Evolutionary conservation across 2,329 filamentous ascomycete genomes (phyloP).

Genomic region (Leptographium galeiforme): DNA sequence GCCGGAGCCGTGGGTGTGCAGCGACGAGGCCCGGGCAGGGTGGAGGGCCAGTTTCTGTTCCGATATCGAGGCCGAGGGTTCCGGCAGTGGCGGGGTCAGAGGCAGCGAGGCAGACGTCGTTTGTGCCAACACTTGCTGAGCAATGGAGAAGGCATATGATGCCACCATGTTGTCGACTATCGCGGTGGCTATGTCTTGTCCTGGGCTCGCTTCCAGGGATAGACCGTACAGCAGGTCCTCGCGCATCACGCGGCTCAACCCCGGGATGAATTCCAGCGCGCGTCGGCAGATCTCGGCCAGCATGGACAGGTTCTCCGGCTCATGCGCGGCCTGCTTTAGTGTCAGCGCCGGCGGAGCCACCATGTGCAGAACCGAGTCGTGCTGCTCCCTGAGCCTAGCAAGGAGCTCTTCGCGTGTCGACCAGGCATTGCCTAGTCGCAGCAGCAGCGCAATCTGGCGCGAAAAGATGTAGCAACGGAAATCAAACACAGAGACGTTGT

Average conservation of each 20-base stretch:
- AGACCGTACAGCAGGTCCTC: conserved; percentile 57
- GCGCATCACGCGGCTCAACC: conserved; percentile 65
- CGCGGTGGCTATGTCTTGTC: conserved; percentile 17
- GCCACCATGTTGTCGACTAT: conserved; percentile 61
- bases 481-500: conserved; percentile 92
- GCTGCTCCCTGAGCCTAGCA: conserved; percentile 47
- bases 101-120: conserved; percentile 57
- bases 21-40: conserved; percentile 50
- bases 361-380: conserved; percentile 42
- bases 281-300: conserved; percentile 79
- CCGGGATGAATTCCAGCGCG: conserved; percentile 71
- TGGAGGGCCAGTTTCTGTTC: conserved; percentile 61
- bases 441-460: conserved; percentile 68
- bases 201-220: conserved; percentile 9
- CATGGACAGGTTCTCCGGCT: conserved; percentile 60
- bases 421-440: conserved; percentile 67
- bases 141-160: conserved; percentile 65
- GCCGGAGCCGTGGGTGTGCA: conserved; percentile 28
- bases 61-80: conserved; percentile 48
- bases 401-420: conserved; percentile 49
- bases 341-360: conserved; percentile 36
- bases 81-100: conserved; percentile 32
- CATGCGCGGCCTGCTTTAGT: conserved; percentile 38
- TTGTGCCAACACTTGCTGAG: conserved; percentile 64
- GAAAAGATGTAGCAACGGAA: conserved; percentile 91